Evolutionary conservation across 768 basidiomycete species (phyloP), one percentile per base, ranked within the genome.

Genomic region (Kwoniella bestiolae): DNA sequence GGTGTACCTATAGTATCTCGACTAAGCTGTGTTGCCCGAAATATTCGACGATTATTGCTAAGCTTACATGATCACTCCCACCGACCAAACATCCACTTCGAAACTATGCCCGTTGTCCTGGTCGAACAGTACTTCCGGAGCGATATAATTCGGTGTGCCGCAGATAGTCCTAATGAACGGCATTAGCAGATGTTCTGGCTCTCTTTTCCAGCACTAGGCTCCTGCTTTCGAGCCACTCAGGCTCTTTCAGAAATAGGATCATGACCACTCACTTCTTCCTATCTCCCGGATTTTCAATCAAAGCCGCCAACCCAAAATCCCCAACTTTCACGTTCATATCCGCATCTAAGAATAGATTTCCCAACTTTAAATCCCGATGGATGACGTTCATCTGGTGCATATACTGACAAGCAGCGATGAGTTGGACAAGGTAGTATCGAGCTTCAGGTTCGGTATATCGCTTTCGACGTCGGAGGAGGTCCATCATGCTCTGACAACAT

Each of bases 301-400:
- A 86, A 1, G 95, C 96, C 0, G 96, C 95, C 23, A 99, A 85
- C 9, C 95, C 95, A 82, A 99, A 96, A 83, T 99, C 95, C 23
- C 93, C 95, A 21, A 98, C 93, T 78, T 96, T 92, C 79, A 97
- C 85, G 78, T 96, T 92, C 94, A 97, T 94, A 74, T 90, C 86
- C 5, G 65, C 70, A 78, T 96, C 94, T 38, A 98, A 85, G 81
- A 97, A 94, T 46, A 98, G 84, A 82, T 98, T 97, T 16, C 94
- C 95, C 3, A 97, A 86, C 81, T 97, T 99, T 65, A 99, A 86
- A 81, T 99, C 95, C 29, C 95, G 90, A 81, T 97, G 95, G 78
- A 99, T 99, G 75, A 99, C 92, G 71, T 94, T 92, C 77, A 94
- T 90, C 29, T 86, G 86, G 81, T 98, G 95, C 94, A 99, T 95